Base-by-base conservation (phyloP, 768 basidiomycete genomes). In the Tricholoma sp. region DNA sequence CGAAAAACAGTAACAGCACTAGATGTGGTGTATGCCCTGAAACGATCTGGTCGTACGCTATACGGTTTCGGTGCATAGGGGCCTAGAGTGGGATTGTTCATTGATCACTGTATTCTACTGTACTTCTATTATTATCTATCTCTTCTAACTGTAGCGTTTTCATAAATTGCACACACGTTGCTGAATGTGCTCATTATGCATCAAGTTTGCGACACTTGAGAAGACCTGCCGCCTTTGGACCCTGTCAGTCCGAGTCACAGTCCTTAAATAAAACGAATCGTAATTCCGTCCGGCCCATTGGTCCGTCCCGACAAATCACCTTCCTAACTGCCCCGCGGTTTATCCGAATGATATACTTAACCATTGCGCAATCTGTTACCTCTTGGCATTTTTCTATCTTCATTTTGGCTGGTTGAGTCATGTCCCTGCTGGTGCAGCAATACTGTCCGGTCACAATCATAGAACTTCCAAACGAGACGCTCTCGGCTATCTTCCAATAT, bases 1-100 rank as follows among this genome's bases (percentile, higher is more conserved):
- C 81, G 92, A 70, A 92, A 91, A 76, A 94, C 93, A 21, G 94
- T 96, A 51, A 96, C 94, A 49, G 93, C 94, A 1, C 89, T 98
- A 61, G 94, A 98, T 67, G 94, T 91, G 32, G 89, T 91, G 3
- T 92, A 91, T 62, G 89, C 90, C 4, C 82, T 91, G 37, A 91
- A 91, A 74, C 86, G 89, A 27, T 89, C 87, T 45, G 89, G 89
- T 24, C 86, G 92, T 64, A 95, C 92, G 16, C 84, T 96, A 24
- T 96, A 95, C 71, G 94, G 92, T 76, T 93, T 94, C 80, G 91
- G 91, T 70, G 89, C 88, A 74, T 92, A 83, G 77, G 71, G 58
- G 46, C 55, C 55, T 57, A 52, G n/a, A 32, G 32, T 35, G 41
- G 27, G 24, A 39, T 54, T 58, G 43, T 54, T 6, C 37, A 14